phyloP scores from a whole-genome alignment of 495 filamentous ascomycete genomes.

The Talaromyces proteolyticus region DNA sequence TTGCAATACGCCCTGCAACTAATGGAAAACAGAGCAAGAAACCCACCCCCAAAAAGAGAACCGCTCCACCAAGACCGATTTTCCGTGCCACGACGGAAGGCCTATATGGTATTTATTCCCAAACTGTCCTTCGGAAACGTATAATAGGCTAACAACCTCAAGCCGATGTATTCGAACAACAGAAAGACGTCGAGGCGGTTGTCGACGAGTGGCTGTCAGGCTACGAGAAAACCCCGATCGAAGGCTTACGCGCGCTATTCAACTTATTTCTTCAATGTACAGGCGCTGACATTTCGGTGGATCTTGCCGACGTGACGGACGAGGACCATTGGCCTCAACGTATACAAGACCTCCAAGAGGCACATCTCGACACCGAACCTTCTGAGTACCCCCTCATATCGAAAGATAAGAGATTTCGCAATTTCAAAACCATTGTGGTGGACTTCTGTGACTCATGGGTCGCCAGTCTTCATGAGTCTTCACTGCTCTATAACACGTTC shows the following conservation, averaged over 20 bases:
- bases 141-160: conserved; percentile 12
- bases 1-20: conserved; percentile 42
- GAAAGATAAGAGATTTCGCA: conserved; percentile 59
- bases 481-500: conserved; percentile 66
- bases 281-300: conserved; percentile 70
- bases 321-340: conserved; percentile 68
- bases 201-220: conserved; percentile 71
- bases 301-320: conserved; percentile 74
- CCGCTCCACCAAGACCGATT: conserved; percentile 56
- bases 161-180: conserved; percentile 80
- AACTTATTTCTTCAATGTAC: conserved; percentile 83
- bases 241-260: conserved; percentile 73
- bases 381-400: conserved; percentile 92
- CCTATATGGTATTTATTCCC: conserved; percentile 62
- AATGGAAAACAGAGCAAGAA: conserved; percentile 34
- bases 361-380: conserved; percentile 70
- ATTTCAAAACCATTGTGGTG: conserved; percentile 70
- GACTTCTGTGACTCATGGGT: conserved; percentile 74
- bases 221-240: conserved; percentile 61
- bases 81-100: conserved; percentile 60
- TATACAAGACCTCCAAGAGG: conserved; percentile 72
- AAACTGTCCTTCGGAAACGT: not conserved
- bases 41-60: conserved; percentile 37
- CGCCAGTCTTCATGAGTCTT: conserved; percentile 65
- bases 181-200: conserved; percentile 62